Conservation (phyloP, 2,329 filamentous ascomycete genomes). For the Tolypocladium tropicale region DNA sequence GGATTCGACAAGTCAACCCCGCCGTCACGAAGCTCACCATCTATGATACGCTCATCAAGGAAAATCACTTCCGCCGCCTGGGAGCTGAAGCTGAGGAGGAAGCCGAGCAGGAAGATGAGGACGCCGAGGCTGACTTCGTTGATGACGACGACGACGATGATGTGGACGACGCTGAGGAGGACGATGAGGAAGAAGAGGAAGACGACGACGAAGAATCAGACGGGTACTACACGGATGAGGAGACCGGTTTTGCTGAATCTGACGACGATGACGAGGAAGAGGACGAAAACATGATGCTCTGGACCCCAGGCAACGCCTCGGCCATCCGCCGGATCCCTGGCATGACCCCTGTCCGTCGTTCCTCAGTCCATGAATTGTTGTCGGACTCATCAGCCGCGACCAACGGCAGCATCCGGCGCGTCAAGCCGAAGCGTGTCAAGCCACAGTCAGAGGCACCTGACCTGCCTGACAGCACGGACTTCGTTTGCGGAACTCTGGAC, state of each 20-base stretch:
- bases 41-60: slow-evolving; percentile 79
- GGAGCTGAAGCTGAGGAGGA: slow-evolving; percentile 90
- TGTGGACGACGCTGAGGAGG: slow-evolving; percentile 41
- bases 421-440: slow-evolving; percentile 13
- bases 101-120: slow-evolving; percentile 63
- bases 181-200: slow-evolving; percentile 41
- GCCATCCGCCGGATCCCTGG: slow-evolving; percentile 25
- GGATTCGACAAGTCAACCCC: slow-evolving; percentile 63
- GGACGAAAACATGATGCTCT: slow-evolving; percentile 53
- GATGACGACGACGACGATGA: slow-evolving; percentile 37
- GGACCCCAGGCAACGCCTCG: slow-evolving; percentile 37
- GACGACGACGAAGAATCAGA: slow-evolving; percentile 49
- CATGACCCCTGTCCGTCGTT: slow-evolving; percentile 19
- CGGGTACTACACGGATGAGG: slow-evolving; percentile 67
- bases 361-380: slow-evolving; percentile 33
- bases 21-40: slow-evolving; percentile 69
- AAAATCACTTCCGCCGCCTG: slow-evolving; percentile 76
- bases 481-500: slow-evolving; percentile 95
- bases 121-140: slow-evolving; percentile 30
- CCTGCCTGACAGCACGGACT: slow-evolving; percentile 93
- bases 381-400: slow-evolving; percentile 54
- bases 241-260: slow-evolving; percentile 58
- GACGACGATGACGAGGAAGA: slow-evolving; percentile 55
- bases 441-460: slow-evolving; percentile 53
- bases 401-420: slow-evolving; percentile 17